A percentile compares a stretch with the other conserved stretches of the same genome.
phyloP scores from a whole-genome alignment of 225 moss, liverwort and hornwort species.

The Climacium dendroides region DNA sequence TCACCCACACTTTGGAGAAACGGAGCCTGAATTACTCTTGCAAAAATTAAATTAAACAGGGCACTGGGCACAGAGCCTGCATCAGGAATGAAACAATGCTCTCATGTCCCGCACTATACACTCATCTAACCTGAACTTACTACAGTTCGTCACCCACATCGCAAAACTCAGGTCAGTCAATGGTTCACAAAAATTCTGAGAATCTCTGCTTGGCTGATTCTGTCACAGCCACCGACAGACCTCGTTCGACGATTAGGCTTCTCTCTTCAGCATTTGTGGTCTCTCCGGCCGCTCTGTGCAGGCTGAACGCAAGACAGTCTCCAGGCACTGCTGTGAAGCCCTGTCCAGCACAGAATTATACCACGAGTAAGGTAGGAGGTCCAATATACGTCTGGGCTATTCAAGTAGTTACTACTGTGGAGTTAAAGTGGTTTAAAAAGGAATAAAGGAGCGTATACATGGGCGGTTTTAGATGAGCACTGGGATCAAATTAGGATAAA shows the following conservation, averaged over 20 bases:
- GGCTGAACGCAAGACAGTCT: conserved; percentile 73
- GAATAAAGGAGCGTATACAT: background rate
- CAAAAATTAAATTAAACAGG: background rate
- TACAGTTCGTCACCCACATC: background rate
- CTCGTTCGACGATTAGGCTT: conserved; percentile 29
- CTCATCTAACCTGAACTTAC: background rate
- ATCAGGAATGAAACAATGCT: background rate
- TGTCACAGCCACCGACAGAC: conserved; percentile 46
- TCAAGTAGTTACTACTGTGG: background rate
- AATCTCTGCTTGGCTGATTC: conserved; percentile 66
- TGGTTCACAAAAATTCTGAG: conserved; percentile 3
- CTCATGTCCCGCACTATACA: conserved; percentile 13
- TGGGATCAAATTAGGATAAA: background rate
- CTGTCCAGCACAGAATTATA: conserved; percentile 14
- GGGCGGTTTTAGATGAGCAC: background rate
- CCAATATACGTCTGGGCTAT: background rate
- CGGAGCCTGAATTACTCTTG: background rate
- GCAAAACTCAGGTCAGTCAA: background rate
- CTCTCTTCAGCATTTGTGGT: conserved; percentile 28
- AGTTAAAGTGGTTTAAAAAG: background rate
- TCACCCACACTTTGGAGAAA: background rate
- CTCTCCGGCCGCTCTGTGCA: conserved; percentile 59
- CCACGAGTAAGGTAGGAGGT: background rate
- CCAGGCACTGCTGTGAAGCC: conserved; percentile 71
- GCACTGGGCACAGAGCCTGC: background rate